These are phyloP conservation scores for Tardiomyces blankii DNA, from an alignment of 1,139 yeast species.

Conservation along the genomic window DNA sequence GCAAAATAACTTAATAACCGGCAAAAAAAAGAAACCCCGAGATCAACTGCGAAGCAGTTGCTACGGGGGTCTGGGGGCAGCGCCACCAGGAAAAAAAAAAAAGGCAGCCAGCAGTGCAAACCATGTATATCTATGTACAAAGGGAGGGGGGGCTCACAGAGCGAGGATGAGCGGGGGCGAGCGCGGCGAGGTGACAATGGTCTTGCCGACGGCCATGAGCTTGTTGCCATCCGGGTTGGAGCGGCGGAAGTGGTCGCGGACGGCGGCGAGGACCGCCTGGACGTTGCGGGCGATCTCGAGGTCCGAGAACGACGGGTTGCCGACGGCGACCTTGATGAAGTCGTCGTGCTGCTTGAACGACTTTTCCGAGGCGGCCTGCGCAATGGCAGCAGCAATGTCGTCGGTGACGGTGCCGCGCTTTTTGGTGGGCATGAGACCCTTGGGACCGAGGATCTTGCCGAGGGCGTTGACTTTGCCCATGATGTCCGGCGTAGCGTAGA, in stretches of 20 bases:
- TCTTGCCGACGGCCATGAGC: constrained; percentile 58
- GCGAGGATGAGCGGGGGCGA: constrained; percentile 78
- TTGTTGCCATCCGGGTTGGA: constrained; percentile 38
- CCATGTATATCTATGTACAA: constrained; percentile 3
- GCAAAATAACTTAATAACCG: too few relatives aligned
- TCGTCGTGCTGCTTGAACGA: constrained; percentile 59
- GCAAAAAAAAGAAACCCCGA: too few relatives aligned
- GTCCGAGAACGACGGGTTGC: constrained; percentile 70
- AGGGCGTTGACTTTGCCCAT: constrained; percentile 47
- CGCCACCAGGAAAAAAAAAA: background rate
- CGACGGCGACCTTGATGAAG: constrained; percentile 56
- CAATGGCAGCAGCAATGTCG: constrained; percentile 44
- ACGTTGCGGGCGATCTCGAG: constrained; percentile 64
- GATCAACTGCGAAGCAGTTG: too few relatives aligned
- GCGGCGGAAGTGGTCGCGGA: constrained; percentile 44
- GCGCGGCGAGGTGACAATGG: constrained; percentile 57
- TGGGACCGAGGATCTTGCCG: constrained; percentile 78
- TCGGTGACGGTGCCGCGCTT: constrained; percentile 76
- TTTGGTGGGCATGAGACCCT: constrained; percentile 77
- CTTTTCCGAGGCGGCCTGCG: constrained; percentile 50
- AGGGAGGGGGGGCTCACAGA: constrained; percentile 24
- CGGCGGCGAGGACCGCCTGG: constrained; percentile 54
- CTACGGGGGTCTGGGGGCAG: too few relatives aligned
- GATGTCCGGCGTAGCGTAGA: constrained; percentile 80
- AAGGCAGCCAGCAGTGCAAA: background rate